These are phyloP conservation scores for Venturia carpophila DNA, from an alignment of 2,329 filamentous ascomycete species.

Conservation along the genomic window DNA sequence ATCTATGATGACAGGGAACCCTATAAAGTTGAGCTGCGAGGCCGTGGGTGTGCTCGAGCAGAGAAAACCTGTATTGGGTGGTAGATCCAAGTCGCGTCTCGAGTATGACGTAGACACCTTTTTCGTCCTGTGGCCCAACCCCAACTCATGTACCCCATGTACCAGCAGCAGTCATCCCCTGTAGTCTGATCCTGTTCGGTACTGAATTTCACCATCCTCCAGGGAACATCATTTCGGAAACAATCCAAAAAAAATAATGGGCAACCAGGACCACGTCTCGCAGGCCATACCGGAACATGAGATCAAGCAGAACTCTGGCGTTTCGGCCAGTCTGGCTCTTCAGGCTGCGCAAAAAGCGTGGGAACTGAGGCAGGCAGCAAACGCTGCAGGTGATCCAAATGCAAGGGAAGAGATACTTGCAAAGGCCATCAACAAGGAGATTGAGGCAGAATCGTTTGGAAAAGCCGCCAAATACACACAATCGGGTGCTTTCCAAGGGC, in stretches of 20 bases:
- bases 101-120: neutral
- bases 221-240: neutral
- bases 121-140: neutral
- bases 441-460: slow-evolving; percentile 35
- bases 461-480: slow-evolving; percentile 36
- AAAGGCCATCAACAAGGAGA: slow-evolving; percentile 35
- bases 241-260: neutral
- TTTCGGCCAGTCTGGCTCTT: slow-evolving; percentile 32
- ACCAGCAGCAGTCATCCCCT: neutral
- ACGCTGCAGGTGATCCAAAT: slow-evolving; percentile 32
- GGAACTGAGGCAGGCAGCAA: slow-evolving; percentile 34
- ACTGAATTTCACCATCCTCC: neutral
- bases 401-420: slow-evolving; percentile 34
- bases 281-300: slow-evolving; percentile 29
- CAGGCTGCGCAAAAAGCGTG: slow-evolving; percentile 33
- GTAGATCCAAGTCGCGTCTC: neutral
- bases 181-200: too few relatives aligned
- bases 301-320: slow-evolving; percentile 33
- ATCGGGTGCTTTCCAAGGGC: slow-evolving; percentile 34
- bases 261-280: neutral
- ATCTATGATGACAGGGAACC: neutral
- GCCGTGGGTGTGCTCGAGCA: neutral
- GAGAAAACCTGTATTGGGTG: neutral
- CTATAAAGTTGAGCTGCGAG: too few relatives aligned
- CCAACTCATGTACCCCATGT: neutral